Conservation (phyloP, 1,139 yeast species). For the Kluyveromyces marxianus region DNA sequence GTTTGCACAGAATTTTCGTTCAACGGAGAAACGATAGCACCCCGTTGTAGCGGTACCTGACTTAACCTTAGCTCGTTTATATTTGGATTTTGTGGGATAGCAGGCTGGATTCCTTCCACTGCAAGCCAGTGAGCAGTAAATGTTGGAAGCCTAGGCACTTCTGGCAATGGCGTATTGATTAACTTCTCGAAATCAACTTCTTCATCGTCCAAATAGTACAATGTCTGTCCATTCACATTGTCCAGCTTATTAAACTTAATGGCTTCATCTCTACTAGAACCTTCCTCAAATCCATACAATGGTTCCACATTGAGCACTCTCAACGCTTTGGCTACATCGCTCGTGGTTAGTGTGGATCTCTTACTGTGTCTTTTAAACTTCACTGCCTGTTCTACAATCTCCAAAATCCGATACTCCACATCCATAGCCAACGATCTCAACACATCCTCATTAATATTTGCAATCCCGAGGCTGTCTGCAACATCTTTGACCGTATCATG, state of each 20-base stretch:
- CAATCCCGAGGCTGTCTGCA: conserved; percentile 82
- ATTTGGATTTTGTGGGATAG: conserved; percentile 93
- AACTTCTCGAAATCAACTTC: conserved; percentile 92
- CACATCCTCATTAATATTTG: conserved; percentile 79
- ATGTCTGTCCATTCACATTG: conserved; percentile 48
- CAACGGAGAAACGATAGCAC: conserved; percentile 52
- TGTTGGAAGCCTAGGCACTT: conserved; percentile 85
- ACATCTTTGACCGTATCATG: conserved; percentile 95
- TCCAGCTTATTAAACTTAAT: conserved; percentile 34
- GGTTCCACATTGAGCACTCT: conserved; percentile 86
- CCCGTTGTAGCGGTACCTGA: conserved; percentile 58
- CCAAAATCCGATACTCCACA: conserved; percentile 93
- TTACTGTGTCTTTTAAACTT: conserved; percentile 95
- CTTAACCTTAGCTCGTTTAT: conserved; percentile 62
- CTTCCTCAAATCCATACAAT: conserved; percentile 56
- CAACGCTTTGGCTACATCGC: conserved; percentile 76
- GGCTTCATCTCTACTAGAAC: conserved; percentile 24
- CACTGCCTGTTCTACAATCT: conserved; percentile 87
- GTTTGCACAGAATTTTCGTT: conserved; percentile 31
- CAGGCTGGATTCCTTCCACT: conserved; percentile 97
- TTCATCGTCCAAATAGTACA: conserved; percentile 82
- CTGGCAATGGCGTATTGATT: conserved; percentile 90
- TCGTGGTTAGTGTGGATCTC: conserved; percentile 70
- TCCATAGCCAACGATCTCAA: conserved; percentile 97
- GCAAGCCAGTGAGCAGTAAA: conserved; percentile 99